Base-by-base conservation (phyloP, 139 green algal genomes). In the Nannochloris sp. region DNA sequence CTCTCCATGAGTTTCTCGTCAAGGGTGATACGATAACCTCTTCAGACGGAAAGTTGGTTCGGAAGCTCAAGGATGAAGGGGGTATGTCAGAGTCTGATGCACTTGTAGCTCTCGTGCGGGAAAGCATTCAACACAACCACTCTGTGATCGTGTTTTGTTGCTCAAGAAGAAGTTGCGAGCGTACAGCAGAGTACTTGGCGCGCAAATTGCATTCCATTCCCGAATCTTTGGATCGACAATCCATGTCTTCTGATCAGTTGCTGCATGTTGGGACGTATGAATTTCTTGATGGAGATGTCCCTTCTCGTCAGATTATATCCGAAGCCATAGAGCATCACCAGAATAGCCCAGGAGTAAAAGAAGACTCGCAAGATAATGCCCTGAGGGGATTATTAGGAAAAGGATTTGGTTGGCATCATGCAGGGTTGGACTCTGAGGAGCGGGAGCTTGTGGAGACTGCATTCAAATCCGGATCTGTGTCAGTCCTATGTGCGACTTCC, bases 101-200 rank as follows among this genome's bases (percentile, higher is more conserved):
- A 26, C 33, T 88, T 6, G 82, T 70, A 0, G 29, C 67, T 55
- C 83, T 97, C 1, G 64, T 68, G 3, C 26, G 72, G 10, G 85
- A 93, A 66, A 91, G 81, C 0, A 62, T 89, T 25, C 29, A 76
- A 20, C 64, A 78, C 2, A 78, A 81, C 4, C 68, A 94, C 68
- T 86, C 79, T n/a, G 87, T 92, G 23, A 77, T 96, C 10, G 68
- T 96, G 3, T 96, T 96, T 68, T 96, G 90, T 70, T 71, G 62
- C 44, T 84, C 82, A 45, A 88, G 89, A 65, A 49, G 33, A 51
- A 62, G 30, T n/a, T 86, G 80, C 60, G 61, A 76, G 62, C 31
- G 12, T 10, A 68, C 46, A n/a, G 70, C 70, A 40, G 63, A 23
- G 51, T 46, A 31, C 5, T 55, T 68, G 9, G 37, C 65, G 40